phyloP scores from a whole-genome alignment of 495 filamentous ascomycete species.

The Jackrogersella multiformis region DNA sequence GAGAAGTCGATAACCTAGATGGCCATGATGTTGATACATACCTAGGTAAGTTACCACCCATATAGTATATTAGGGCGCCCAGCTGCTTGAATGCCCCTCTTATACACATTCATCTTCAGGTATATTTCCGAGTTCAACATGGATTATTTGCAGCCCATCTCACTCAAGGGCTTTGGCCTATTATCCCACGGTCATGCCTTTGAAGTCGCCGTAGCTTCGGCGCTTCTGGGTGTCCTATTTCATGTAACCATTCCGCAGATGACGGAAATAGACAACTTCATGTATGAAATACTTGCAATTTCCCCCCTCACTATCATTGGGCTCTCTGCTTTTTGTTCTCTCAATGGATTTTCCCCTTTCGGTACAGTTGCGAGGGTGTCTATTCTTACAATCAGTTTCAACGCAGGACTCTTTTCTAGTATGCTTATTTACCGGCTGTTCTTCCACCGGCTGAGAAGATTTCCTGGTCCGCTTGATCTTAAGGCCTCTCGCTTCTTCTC shows the following conservation, averaged over 20 bases:
- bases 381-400: constrained; percentile 10
- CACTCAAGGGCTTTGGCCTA: constrained; percentile 4
- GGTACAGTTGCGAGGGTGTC: not conserved
- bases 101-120: not conserved
- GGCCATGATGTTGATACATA: too few species aligned
- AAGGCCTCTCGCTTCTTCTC: constrained; percentile 51
- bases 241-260: constrained; percentile 13
- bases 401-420: constrained; percentile 49
- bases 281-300: constrained; percentile 2
- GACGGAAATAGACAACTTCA: constrained; percentile 11
- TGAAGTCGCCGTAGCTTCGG: not conserved
- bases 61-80: not conserved
- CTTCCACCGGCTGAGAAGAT: constrained; percentile 56
- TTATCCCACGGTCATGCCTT: not conserved
- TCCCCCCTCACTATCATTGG: not conserved
- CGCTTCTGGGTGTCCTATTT: constrained; percentile 14
- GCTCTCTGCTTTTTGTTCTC: not conserved
- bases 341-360: constrained; percentile 1
- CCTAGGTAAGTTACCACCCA: too few species aligned
- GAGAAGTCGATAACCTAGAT: too few species aligned
- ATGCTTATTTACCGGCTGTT: constrained; percentile 57
- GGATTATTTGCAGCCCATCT: not conserved
- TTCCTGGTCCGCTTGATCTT: constrained; percentile 55
- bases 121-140: not conserved
- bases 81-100: not conserved